Evolutionary conservation across 768 basidiomycete species (phyloP), one percentile per base, ranked within the genome.

Genomic region (Amanita exitialis): DNA sequence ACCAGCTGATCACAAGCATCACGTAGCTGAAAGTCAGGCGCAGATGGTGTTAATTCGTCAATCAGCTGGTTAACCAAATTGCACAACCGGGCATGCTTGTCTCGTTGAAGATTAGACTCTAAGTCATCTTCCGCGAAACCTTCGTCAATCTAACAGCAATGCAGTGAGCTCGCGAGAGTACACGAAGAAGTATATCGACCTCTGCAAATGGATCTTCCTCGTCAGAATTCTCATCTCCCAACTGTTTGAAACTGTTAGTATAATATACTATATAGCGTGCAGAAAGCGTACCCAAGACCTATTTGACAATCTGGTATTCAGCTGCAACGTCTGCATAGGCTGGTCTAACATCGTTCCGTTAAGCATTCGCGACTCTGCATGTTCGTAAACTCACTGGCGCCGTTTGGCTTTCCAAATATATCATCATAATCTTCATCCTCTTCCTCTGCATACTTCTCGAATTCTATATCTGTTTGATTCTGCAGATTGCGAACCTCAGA

Each of bases 131-230:
- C 90, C 1, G 81, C 84, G 57, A 92, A 94, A 6, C 86, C 89
- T 70, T 94, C 93, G 59, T 96, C 92, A 53, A 95, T 94, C 88
- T 86, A 54, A 30, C n/a, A 48, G 18, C 27, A 36, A 25, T 1
- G 41, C 15, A 32, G 13, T 21, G 1, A 45, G 30, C 27, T 28
- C 32, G 15, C 27, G 36, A 42, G 36, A 4, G 12, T 13, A 42
- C n/a, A 8, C 10, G 25, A 44, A 12, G 8, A 53, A 35, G 30
- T 30, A 13, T 53, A 20, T 36, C 7, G 57, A 90, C 90, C 72
- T 93, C 90, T 2, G 95, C 93, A 58, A 99, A 99, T 1, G 96
- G 95, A 71, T 99, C 93, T 49, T 92, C 90, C 47, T 95, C 93
- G 52, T 95, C 92, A 2, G 79, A 80, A 30, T 87, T 79, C 27